Evolutionary conservation across 2,329 filamentous ascomycete species (phyloP).

Genomic region (Helotiales sp.): DNA sequence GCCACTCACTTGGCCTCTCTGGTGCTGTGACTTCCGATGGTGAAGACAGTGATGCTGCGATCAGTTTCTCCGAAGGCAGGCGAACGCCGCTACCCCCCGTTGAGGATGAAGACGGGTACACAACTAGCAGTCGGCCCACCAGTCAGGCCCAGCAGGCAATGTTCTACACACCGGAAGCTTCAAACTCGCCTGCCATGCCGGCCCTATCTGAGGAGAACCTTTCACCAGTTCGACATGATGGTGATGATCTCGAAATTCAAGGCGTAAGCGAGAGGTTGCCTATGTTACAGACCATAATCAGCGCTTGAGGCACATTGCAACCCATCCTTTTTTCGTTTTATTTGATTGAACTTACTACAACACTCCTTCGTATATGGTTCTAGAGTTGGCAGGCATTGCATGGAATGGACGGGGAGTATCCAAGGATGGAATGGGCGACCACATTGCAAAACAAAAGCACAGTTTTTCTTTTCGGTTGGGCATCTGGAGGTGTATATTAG

Average conservation of each 20-base stretch:
- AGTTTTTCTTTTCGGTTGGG: background rate
- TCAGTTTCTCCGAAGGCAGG: constrained; percentile 64
- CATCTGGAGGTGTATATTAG: constrained; percentile 19
- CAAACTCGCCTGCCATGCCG: constrained; percentile 22
- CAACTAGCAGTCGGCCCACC: constrained; percentile 22
- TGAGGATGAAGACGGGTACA: constrained; percentile 41
- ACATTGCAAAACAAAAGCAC: background rate
- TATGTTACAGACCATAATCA: constrained; percentile 8
- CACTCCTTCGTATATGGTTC: constrained; percentile 10
- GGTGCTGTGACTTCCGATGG: constrained; percentile 45
- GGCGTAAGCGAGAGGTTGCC: constrained; percentile 12
- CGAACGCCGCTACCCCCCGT: constrained; percentile 61
- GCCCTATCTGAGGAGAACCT: constrained; percentile 14
- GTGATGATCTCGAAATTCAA: background rate
- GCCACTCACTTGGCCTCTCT: constrained; percentile 51
- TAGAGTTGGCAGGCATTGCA: constrained; percentile 3
- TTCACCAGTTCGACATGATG: background rate
- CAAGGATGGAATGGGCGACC: background rate
- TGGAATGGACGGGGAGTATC: background rate
- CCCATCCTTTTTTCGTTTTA: background rate
- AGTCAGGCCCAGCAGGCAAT: constrained; percentile 34
- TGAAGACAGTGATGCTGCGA: constrained; percentile 63
- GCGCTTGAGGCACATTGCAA: background rate
- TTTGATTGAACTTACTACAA: background rate
- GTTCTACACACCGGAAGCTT: constrained; percentile 42